These are phyloP conservation scores for Rhizopogon vulgaris DNA, from an alignment of 768 basidiomycete species.

Conservation along the genomic window DNA sequence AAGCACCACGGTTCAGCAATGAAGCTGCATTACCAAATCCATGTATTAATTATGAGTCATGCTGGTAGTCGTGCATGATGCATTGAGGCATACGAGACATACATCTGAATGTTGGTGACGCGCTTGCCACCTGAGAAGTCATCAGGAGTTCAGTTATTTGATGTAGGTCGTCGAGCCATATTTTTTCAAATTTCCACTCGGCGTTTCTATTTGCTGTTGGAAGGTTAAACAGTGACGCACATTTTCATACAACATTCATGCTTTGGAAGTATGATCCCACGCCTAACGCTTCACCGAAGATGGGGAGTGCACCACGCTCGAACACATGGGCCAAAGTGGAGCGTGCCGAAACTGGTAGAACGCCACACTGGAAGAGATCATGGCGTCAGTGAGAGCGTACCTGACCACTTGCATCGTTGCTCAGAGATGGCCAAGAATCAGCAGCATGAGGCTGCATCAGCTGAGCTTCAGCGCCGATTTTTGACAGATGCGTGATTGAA, in stretches of 20 bases:
- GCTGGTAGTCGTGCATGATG: background rate
- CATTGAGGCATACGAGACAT: background rate
- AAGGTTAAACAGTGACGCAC: no score
- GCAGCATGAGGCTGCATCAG: background rate
- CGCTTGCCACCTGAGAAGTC: background rate
- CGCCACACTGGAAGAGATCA: background rate
- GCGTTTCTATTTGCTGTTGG: no score
- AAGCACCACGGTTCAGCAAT: background rate
- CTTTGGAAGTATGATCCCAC: background rate
- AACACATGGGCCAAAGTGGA: background rate
- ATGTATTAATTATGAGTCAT: background rate
- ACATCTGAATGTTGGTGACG: no score
- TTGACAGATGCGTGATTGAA: background rate
- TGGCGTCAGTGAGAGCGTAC: background rate
- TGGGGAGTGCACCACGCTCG: no score
- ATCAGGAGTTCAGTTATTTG: background rate
- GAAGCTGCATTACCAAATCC: background rate
- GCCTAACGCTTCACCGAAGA: background rate
- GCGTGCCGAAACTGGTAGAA: background rate
- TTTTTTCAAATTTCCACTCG: background rate
- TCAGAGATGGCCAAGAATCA: background rate
- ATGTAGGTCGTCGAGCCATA: background rate
- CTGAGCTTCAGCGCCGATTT: background rate
- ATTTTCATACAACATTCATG: no score
- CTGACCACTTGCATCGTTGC: background rate